Conservation (phyloP, 345 rosid species). For the Eucalyptus regnans region DNA sequence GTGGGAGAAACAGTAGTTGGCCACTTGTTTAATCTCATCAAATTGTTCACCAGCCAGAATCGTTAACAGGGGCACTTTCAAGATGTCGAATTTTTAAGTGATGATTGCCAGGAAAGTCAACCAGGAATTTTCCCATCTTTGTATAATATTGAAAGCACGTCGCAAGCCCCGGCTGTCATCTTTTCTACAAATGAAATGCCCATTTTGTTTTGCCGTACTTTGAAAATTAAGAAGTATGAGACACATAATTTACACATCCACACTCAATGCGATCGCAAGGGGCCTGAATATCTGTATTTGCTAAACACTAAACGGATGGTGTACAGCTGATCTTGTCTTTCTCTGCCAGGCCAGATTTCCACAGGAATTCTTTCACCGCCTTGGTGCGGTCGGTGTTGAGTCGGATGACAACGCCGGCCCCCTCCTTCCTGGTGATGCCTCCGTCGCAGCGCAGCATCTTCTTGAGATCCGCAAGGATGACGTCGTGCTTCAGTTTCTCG, state of each 20-base stretch:
- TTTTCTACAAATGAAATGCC: not conserved
- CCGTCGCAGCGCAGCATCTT: constrained; percentile 75
- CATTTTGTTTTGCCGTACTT: not conserved
- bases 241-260: not conserved
- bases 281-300: no score
- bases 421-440: constrained; percentile 52
- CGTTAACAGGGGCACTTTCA: not conserved
- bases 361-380: constrained; percentile 31
- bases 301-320: not conserved
- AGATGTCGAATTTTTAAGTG: not conserved
- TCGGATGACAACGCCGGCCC: constrained; percentile 57
- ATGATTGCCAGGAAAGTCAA: not conserved
- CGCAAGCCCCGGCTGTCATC: not conserved
- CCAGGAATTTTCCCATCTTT: not conserved
- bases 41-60: not conserved
- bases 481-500: constrained; percentile 48
- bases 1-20: not conserved
- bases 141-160: not conserved
- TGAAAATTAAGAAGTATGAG: not conserved
- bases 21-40: not conserved
- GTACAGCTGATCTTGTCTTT: constrained; percentile 26
- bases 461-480: constrained; percentile 66
- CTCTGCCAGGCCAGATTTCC: constrained; percentile 43
- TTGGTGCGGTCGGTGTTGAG: constrained; percentile 53
- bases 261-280: not conserved